These are phyloP conservation scores for Paragyromitra xinjiangensis DNA, from an alignment of 495 filamentous ascomycete genomes.

Conservation along the genomic window DNA sequence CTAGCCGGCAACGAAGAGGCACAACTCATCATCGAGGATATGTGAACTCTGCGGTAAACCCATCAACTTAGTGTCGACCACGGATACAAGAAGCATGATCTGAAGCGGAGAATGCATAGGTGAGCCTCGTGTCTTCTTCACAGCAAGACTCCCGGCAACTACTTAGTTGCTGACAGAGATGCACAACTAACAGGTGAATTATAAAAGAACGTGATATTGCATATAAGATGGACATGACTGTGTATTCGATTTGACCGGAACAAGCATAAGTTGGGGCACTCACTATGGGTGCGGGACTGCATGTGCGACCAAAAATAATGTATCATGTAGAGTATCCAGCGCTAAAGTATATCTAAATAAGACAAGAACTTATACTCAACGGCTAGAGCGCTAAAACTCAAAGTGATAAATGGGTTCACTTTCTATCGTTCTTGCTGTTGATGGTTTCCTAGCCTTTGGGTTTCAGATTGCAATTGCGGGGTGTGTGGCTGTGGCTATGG, in stretches of 20 bases:
- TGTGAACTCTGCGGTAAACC: constrained; percentile 16
- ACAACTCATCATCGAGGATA: constrained; percentile 5
- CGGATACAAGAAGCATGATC: constrained; percentile 10
- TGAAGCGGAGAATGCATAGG: constrained; percentile 19
- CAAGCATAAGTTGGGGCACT: constrained; percentile 1
- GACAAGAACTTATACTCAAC: neutral
- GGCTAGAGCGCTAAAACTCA: neutral
- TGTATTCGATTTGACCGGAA: neutral
- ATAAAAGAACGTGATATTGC: neutral
- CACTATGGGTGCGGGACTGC: neutral
- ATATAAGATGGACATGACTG: constrained; percentile 12
- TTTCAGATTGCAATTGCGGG: neutral
- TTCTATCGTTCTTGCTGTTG: neutral
- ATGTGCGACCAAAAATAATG: neutral
- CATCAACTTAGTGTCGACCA: constrained; percentile 1
- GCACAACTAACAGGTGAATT: constrained; percentile 5
- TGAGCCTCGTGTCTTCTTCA: constrained; percentile 18
- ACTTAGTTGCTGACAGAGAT: constrained; percentile 2
- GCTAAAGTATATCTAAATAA: neutral
- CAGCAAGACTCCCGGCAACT: constrained; percentile 10
- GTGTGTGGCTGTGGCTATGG: neutral
- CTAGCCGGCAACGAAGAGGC: neutral
- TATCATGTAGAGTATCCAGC: neutral
- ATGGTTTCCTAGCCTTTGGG: neutral
- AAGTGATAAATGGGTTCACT: neutral